Evolutionary conservation across 768 basidiomycete species (phyloP).

Genomic region (Mycena capillaripes): DNA sequence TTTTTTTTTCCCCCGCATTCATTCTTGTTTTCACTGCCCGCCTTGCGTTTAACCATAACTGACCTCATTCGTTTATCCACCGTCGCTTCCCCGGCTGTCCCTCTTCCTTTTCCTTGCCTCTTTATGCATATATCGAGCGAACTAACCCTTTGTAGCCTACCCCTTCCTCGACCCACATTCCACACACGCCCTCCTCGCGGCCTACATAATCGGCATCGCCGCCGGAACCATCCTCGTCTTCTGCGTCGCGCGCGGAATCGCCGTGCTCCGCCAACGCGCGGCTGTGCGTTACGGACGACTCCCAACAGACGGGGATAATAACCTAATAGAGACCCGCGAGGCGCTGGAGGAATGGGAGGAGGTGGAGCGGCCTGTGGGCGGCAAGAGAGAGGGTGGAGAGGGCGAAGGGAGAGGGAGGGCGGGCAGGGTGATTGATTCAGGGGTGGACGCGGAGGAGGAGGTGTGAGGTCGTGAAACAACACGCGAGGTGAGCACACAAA

Average conservation of each 20-base stretch:
- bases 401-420: too few relatives aligned
- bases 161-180: slow-evolving; percentile 71
- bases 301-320: not conserved
- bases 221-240: slow-evolving; percentile 68
- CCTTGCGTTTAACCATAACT: not conserved
- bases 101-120: not conserved
- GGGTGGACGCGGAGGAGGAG: too few relatives aligned
- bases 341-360: slow-evolving; percentile 63
- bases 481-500: too few relatives aligned
- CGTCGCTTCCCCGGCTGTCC: too few relatives aligned
- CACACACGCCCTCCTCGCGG: slow-evolving; percentile 62
- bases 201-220: slow-evolving; percentile 73
- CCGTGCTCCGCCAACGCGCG: slow-evolving; percentile 53
- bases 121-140: too few relatives aligned
- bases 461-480: too few relatives aligned
- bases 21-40: not conserved
- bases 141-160: slow-evolving; percentile 63
- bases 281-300: slow-evolving; percentile 28
- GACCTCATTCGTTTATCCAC: too few relatives aligned
- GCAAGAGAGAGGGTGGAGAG: not conserved
- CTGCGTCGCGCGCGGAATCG: slow-evolving; percentile 56
- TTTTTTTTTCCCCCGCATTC: not conserved
- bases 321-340: slow-evolving; percentile 36
- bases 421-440: too few relatives aligned
- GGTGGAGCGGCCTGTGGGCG: slow-evolving; percentile 42